Conservation (phyloP, 2,329 filamentous ascomycete species). For the Fusarium ramigenum region DNA sequence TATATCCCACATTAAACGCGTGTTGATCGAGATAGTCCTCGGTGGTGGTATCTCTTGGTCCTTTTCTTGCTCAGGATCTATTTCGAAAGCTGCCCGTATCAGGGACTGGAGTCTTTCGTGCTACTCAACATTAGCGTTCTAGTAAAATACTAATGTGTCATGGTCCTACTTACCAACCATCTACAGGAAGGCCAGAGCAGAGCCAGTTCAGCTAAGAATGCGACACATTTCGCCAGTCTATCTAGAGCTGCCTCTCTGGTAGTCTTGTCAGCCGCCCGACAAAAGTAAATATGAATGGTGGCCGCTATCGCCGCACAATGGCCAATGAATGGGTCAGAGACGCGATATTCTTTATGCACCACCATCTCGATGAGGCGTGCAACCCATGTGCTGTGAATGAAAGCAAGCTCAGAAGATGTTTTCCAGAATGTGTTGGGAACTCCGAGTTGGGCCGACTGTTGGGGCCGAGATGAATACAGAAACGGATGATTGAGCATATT, state of each 20-base stretch:
- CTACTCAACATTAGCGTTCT: neutral
- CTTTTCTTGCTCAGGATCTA: neutral
- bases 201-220: neutral
- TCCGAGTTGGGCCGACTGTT: neutral
- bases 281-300: neutral
- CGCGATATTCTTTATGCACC: neutral
- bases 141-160: rapidly evolving
- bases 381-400: neutral
- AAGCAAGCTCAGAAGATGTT: neutral
- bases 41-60: neutral
- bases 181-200: neutral
- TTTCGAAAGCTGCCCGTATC: neutral
- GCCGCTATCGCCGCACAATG: neutral
- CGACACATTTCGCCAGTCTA: neutral
- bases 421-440: conserved; percentile 2
- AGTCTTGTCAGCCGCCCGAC: neutral
- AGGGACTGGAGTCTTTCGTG: neutral
- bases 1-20: neutral
- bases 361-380: neutral
- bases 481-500: neutral
- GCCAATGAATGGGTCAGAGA: neutral
- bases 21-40: neutral
- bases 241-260: neutral
- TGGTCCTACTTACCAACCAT: neutral
- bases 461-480: neutral